These are phyloP conservation scores for Corchorus olitorius DNA, from an alignment of 345 rosid genomes.

Conservation along the genomic window DNA sequence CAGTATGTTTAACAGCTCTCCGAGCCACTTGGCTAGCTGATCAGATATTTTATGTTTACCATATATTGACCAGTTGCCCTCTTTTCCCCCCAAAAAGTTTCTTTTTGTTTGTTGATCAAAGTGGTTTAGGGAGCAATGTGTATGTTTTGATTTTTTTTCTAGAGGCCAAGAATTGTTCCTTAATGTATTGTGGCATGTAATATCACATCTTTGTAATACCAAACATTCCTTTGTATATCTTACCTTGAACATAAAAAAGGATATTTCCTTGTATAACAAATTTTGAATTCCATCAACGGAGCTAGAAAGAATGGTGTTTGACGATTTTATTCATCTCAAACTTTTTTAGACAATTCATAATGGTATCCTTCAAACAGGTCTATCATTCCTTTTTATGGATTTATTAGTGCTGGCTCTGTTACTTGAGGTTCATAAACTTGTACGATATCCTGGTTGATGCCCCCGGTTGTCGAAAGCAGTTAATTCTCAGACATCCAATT, in stretches of 20 bases:
- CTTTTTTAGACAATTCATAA: neutral
- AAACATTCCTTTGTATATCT: slow-evolving; percentile 30
- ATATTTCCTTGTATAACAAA: neutral
- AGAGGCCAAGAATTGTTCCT: slow-evolving; percentile 10
- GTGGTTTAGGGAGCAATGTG: slow-evolving; percentile 2
- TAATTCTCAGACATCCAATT: too few relatives aligned
- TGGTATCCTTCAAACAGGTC: neutral
- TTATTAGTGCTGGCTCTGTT: too few relatives aligned
- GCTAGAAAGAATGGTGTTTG: neutral
- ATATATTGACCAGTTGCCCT: neutral
- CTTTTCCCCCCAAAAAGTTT: neutral
- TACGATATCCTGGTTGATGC: too few relatives aligned
- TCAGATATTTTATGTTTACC: neutral
- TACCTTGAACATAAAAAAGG: neutral
- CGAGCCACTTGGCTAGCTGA: slow-evolving; percentile 65
- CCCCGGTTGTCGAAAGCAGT: too few relatives aligned
- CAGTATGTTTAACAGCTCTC: slow-evolving; percentile 85
- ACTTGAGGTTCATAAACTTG: too few relatives aligned
- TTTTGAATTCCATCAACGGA: neutral
- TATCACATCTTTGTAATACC: slow-evolving; percentile 20
- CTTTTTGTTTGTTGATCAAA: neutral
- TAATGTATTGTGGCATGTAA: slow-evolving; percentile 27
- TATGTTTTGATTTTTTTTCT: slow-evolving; percentile 9
- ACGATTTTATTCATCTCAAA: neutral
- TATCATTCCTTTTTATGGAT: neutral